These are phyloP conservation scores for Boletellus deceptivus DNA, from an alignment of 1,284 basidiomycete genomes.

Conservation along the genomic window DNA sequence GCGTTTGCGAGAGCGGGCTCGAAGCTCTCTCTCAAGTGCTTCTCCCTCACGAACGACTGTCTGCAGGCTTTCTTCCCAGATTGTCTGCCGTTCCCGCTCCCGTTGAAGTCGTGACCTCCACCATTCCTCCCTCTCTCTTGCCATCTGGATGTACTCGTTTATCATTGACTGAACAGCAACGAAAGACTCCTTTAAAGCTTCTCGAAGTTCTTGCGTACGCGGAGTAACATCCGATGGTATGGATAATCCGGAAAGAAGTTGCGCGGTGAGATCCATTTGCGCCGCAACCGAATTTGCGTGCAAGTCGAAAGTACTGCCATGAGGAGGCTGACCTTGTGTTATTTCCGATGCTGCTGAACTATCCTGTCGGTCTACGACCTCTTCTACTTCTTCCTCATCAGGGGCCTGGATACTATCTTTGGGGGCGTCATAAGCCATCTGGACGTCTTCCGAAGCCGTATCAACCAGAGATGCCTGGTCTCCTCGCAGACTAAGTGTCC, in stretches of 20 bases:
- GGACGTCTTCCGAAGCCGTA: conserved; percentile 12
- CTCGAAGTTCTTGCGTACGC: conserved; percentile 48
- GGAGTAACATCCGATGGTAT: conserved; percentile 36
- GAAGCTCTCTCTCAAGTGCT: conserved; percentile 79
- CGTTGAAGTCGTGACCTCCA: conserved; percentile 60
- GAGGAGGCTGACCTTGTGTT: conserved; percentile 52
- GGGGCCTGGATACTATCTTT: conserved; percentile 27
- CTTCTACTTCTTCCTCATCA: conserved; percentile 38
- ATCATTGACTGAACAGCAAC: conserved; percentile 58
- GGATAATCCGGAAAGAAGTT: conserved; percentile 59
- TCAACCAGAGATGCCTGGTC: conserved; percentile 28
- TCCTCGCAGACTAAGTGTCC: conserved; percentile 25
- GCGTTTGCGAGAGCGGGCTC: conserved; percentile 53
- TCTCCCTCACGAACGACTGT: conserved; percentile 87
- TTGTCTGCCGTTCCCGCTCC: conserved; percentile 71
- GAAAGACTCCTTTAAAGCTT: conserved; percentile 67
- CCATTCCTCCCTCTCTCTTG: conserved; percentile 81
- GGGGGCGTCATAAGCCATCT: conserved; percentile 13
- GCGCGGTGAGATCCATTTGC: conserved; percentile 76
- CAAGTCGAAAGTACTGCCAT: conserved; percentile 67
- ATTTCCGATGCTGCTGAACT: conserved; percentile 47
- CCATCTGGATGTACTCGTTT: conserved; percentile 72
- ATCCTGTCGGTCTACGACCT: conserved; percentile 35
- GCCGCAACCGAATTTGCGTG: conserved; percentile 75
- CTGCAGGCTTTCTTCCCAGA: conserved; percentile 94